Base-by-base conservation (phyloP, 176 grass and related monocot genomes). In the Oryza brachyantha region DNA sequence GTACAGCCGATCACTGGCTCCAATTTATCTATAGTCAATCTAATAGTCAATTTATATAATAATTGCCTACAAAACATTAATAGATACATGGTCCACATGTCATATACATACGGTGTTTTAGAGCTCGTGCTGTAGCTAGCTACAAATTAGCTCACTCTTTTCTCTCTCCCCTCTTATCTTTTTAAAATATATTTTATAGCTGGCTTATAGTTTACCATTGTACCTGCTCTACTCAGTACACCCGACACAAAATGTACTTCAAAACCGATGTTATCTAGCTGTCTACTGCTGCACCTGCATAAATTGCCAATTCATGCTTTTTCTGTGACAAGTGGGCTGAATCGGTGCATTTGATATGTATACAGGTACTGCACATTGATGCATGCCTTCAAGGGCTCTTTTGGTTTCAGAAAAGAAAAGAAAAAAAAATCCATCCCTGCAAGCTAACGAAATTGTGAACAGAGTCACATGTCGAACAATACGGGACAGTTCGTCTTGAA, bases 291-390 rank as follows among this genome's bases (percentile, higher is more conserved):
- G 17, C 55, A 63, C 55, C 27, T 62, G 2, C 36, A 11, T n/a
- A n/a, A n/a, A n/a, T 43, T 13, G 73, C 7, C 19, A 31, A 77
- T 27, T 7, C 74, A 10, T 32, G 74, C 17, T 25, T 68, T 75
- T 74, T 60, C 19, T 13, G 40, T 10, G 72, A 68, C 73, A 76
- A 61, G 63, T 42, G 81, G 50, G 46, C 50, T 61, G 50, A 43
- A 11, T 34, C 22, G 16, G 38, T 26, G 27, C 24, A 70, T 68
- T 68, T 26, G n/a, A 68, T 70, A 46, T 19, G 40, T n/a, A 62
- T 16, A 36, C 8, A 55, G 31, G 37, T 34, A 26, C 9, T 7
- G 19, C 61, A 52, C 61, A 50, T 16, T 24, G 75, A 29, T 35
- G 29, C 8, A 43, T 52, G 29, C 26, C 5, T 41, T 4, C n/a